These are phyloP conservation scores for Neurospora hispaniola DNA, from an alignment of 495 filamentous ascomycete genomes.

Conservation along the genomic window DNA sequence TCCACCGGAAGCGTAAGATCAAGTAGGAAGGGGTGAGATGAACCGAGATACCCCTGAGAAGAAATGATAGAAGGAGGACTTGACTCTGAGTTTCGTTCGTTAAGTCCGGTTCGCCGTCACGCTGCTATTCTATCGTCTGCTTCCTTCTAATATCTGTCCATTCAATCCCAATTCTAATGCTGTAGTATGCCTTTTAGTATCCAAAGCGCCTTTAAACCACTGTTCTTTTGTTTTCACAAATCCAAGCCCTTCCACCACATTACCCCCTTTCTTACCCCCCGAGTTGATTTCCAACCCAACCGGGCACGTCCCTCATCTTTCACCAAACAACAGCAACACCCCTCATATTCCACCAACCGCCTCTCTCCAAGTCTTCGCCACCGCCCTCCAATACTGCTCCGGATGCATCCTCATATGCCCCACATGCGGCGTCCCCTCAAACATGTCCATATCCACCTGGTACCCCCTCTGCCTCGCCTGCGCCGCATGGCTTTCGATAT, in stretches of 20 bases:
- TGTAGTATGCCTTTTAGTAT: background rate
- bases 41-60: background rate
- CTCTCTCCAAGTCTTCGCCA: slow-evolving; percentile 34
- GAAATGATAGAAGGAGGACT: background rate
- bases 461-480: slow-evolving; percentile 32
- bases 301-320: background rate
- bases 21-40: background rate
- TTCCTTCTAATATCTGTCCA: background rate
- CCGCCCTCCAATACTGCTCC: slow-evolving; percentile 42
- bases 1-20: background rate
- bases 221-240: background rate
- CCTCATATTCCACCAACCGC: background rate
- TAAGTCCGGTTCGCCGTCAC: background rate
- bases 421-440: slow-evolving; percentile 44
- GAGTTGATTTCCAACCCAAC: background rate
- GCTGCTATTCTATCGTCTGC: background rate
- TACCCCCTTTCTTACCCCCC: background rate
- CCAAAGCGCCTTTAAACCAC: background rate
- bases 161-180: background rate
- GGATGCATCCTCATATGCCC: slow-evolving; percentile 43
- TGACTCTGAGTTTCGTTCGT: background rate
- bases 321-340: background rate
- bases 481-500: slow-evolving; percentile 42
- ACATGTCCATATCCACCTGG: slow-evolving; percentile 31
- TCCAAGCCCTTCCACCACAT: background rate